Conservation (phyloP, 2,329 filamentous ascomycete species). For the Diplodia intermedia region DNA sequence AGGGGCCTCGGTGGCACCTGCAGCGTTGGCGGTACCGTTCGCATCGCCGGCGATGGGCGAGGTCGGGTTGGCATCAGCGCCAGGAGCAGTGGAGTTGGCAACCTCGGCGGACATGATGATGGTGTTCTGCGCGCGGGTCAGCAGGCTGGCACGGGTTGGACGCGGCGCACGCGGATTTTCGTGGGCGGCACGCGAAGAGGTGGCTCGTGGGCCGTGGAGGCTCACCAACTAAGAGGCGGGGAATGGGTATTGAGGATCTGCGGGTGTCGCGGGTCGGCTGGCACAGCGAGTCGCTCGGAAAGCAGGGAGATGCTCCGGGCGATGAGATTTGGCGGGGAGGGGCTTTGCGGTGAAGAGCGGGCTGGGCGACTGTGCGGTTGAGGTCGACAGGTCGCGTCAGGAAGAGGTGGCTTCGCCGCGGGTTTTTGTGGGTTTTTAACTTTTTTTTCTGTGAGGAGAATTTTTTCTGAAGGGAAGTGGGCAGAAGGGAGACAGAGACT, state of each 20-base stretch:
- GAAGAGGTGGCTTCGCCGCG: constrained; percentile 25
- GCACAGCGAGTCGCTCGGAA: constrained; percentile 10
- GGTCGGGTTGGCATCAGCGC: constrained; percentile 75
- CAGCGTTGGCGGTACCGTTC: constrained; percentile 64
- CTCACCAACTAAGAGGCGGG: constrained; percentile 37
- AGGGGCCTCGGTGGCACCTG: constrained; percentile 69
- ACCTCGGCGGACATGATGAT: constrained; percentile 51
- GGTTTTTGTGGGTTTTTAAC: constrained; percentile 46
- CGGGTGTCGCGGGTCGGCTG: constrained; percentile 16
- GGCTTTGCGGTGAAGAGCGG: constrained; percentile 26
- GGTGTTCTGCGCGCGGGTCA: constrained; percentile 37
- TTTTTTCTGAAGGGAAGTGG: constrained; percentile 37
- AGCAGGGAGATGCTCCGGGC: constrained; percentile 20
- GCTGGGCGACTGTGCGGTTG: constrained; percentile 31
- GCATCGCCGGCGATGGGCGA: constrained; percentile 71
- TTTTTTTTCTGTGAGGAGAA: constrained; percentile 47
- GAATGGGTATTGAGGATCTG: constrained; percentile 5
- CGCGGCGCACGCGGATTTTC: constrained; percentile 11
- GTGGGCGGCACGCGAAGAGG: constrained; percentile 5
- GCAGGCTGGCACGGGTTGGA: constrained; percentile 32
- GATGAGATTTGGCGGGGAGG: constrained; percentile 9
- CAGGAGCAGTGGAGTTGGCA: constrained; percentile 56
- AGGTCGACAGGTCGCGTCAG: constrained; percentile 31
- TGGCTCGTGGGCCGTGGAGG: background rate
- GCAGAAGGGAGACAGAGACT: constrained; percentile 35